A percentile compares a stretch with the other conserved stretches of the same genome.
Conservation (phyloP, 805 yeast genomes). For the Komagataella populi region DNA sequence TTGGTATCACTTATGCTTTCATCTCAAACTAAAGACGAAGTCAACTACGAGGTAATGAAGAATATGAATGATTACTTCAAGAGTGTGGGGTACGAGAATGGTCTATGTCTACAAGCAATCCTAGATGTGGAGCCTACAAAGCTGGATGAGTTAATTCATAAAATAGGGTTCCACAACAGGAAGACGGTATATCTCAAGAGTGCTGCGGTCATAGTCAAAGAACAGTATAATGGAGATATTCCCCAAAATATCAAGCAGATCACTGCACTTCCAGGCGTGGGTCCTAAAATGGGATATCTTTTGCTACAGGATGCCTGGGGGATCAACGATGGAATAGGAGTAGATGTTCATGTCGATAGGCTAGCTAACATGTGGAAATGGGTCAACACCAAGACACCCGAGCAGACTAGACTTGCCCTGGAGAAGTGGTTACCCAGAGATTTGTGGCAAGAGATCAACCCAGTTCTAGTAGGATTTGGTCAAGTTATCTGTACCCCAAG, state of each 20-base stretch:
- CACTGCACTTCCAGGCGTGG: conserved; percentile 74
- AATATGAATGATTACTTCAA: conserved; percentile 36
- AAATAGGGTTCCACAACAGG: conserved; percentile 79
- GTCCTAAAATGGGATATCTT: conserved; percentile 88
- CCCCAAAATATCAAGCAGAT: conserved; percentile 61
- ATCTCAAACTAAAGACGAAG: conserved; percentile 86
- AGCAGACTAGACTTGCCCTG: conserved; percentile 51
- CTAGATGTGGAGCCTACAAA: conserved; percentile 34
- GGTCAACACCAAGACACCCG: conserved; percentile 59
- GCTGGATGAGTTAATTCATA: conserved; percentile 52
- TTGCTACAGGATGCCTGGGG: conserved; percentile 77
- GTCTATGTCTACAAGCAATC: conserved; percentile 45
- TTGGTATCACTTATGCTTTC: conserved; percentile 76
- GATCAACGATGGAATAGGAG: conserved; percentile 74
- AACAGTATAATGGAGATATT: conserved; percentile 47
- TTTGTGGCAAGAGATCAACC: conserved; percentile 78
- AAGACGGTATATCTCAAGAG: conserved; percentile 61
- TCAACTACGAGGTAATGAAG: conserved; percentile 60
- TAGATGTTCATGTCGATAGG: conserved; percentile 83
- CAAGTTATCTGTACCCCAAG: conserved; percentile 74
- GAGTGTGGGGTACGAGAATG: conserved; percentile 26
- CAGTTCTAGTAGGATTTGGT: conserved; percentile 85
- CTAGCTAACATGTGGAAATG: conserved; percentile 71
- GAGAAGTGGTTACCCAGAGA: conserved; percentile 64
- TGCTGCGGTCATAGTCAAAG: conserved; percentile 38